A percentile compares a stretch with the other conserved stretches of the same genome.
Evolutionary conservation across 192 early-diverging fungal genomes (phyloP).

Genomic region (Coemansia sp.): DNA sequence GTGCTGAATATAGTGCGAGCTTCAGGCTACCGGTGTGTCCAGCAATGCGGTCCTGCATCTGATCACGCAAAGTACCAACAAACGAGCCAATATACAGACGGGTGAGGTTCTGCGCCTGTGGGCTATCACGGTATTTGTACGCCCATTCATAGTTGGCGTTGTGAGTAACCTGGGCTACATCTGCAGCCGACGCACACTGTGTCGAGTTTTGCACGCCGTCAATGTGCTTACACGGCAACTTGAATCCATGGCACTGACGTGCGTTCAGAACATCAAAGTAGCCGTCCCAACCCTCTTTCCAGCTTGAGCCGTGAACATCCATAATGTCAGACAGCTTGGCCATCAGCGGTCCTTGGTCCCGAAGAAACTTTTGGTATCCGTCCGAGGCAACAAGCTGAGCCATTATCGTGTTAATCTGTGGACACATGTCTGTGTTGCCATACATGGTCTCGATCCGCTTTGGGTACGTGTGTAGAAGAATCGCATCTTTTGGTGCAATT

Average conservation of each 20-base stretch:
- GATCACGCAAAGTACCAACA: conserved; percentile 40
- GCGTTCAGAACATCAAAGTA: conserved; percentile 44
- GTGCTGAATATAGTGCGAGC: conserved; percentile 56
- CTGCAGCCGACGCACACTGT: conserved; percentile 41
- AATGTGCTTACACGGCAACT: conserved; percentile 23
- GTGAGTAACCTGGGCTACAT: conserved; percentile 25
- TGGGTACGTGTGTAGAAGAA: conserved; percentile 53
- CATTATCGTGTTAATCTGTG: conserved; percentile 12
- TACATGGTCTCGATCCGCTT: conserved; percentile 51
- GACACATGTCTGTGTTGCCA: conserved; percentile 48
- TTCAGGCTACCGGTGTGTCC: conserved; percentile 27
- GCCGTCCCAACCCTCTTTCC: conserved; percentile 30
- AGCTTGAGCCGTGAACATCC: conserved; percentile 22
- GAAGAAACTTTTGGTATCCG: conserved; percentile 34
- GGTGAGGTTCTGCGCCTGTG: conserved; percentile 19
- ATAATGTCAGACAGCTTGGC: conserved; percentile 31
- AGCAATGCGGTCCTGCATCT: conserved; percentile 24
- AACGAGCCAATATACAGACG: conserved; percentile 52
- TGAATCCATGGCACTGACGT: conserved; percentile 34
- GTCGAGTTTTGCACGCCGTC: neutral
- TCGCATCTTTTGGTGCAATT: conserved; percentile 11
- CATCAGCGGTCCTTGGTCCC: conserved; percentile 40
- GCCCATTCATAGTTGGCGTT: conserved; percentile 36
- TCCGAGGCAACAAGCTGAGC: conserved; percentile 8
- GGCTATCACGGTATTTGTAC: conserved; percentile 38